Evolutionary conservation across 208 protist species (phyloP), one percentile per base, ranked within the genome.

Genomic region (Herpetomonas tarakana): DNA sequence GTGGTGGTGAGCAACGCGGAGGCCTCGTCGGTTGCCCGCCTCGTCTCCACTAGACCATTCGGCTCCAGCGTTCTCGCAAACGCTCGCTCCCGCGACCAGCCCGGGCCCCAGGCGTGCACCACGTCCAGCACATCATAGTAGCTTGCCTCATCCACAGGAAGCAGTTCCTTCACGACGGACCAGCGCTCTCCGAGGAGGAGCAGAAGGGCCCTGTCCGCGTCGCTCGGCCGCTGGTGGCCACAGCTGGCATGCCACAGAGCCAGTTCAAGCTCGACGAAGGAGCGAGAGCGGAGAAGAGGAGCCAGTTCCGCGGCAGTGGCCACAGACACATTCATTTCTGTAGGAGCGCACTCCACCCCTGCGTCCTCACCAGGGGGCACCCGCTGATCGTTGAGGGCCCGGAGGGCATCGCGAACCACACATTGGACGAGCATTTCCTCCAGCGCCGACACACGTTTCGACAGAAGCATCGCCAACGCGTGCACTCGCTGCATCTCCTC

Each of bases 81-180:
- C 45, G 21, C 47, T 41, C 22, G 44, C 41, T 27, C 31, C 26
- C 26, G 52, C 53, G 44, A 51, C 67, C 59, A 73, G 2, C 52
- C 65, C 1, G 52, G 52, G 21, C 67, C 67, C 67, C 67, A 73
- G 25, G 27, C 39, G 1, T 46, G 38, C 31, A 67, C 19, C 39
- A 65, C 61, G 44, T 73, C 67, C 21, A 47, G n/a, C 2, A 46
- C 19, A 30, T 73, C 58, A 49, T 62, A 73, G 59, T 65, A 73
- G 25, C 53, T 35, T 16, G 59, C 50, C n/a, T 67, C 67, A 46
- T 50, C 26, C 29, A 73, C 24, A 11, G 67, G 67, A 14, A 73
- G 31, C 2, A n/a, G 7, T 4, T 12, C 24, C 44, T 67, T 65
- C 1, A 67, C 49, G 6, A 14, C 14, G 6, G 35, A 41, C 6